Conservation (phyloP, 2,329 filamentous ascomycete species). For the Xylariaceae sp. region DNA sequence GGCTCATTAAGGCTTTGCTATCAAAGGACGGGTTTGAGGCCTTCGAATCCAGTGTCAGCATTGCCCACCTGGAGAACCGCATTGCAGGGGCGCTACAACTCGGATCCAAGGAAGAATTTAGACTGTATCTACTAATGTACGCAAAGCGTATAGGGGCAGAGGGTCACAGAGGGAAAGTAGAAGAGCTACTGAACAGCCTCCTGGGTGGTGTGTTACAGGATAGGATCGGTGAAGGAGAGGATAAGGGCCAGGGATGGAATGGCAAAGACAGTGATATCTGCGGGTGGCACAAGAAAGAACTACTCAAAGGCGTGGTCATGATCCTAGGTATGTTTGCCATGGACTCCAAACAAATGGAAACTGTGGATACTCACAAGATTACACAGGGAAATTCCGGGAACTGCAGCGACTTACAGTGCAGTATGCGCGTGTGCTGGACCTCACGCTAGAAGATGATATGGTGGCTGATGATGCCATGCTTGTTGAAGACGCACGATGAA, state of each 20-base stretch:
- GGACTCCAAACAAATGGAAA: slow-evolving; percentile 3
- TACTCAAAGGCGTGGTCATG: slow-evolving; percentile 86
- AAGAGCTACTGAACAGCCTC: slow-evolving; percentile 80
- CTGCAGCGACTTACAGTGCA: slow-evolving; percentile 92
- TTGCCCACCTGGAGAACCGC: slow-evolving; percentile 92
- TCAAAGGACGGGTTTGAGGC: slow-evolving; percentile 87
- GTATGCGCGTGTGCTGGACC: slow-evolving; percentile 77
- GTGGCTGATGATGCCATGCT: slow-evolving; percentile 37
- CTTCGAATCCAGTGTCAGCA: slow-evolving; percentile 85
- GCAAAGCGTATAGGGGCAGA: slow-evolving; percentile 92
- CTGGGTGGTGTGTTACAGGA: slow-evolving; percentile 68
- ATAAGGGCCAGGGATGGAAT: slow-evolving; percentile 57
- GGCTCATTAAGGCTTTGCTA: slow-evolving; percentile 83
- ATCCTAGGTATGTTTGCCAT: slow-evolving; percentile 69
- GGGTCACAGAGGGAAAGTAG: slow-evolving; percentile 80
- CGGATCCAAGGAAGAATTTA: slow-evolving; percentile 85
- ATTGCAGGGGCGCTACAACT: slow-evolving; percentile 84
- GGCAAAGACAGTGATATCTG: slow-evolving; percentile 69
- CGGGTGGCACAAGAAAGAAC: slow-evolving; percentile 83
- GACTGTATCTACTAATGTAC: slow-evolving; percentile 95
- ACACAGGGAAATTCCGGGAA: slow-evolving; percentile 85
- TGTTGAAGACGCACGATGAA: slow-evolving; percentile 29
- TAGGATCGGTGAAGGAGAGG: slow-evolving; percentile 42
- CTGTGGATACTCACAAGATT: slow-evolving; percentile 27
- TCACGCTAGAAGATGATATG: slow-evolving; percentile 48